Percentiles rank a stretch among this genome's conserved stretches.
phyloP scores from a whole-genome alignment of 768 basidiomycete species.

The Hebeloma cylindrosporum region DNA sequence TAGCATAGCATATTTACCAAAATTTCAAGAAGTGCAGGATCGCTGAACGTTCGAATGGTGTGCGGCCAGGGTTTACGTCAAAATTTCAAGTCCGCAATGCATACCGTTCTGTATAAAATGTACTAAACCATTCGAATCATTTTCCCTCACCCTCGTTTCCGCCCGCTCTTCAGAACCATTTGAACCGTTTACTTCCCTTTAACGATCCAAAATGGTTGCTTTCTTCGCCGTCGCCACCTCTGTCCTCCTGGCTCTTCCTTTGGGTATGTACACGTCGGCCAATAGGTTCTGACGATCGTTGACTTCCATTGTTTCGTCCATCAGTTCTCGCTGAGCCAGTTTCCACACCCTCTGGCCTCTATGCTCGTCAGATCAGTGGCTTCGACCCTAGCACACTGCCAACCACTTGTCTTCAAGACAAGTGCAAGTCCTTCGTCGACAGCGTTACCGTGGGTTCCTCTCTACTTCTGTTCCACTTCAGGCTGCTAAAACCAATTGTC shows the following conservation, averaged over 20 bases:
- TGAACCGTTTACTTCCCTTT: not conserved
- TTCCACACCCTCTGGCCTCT: not conserved
- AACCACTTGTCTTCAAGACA: constrained; percentile 4
- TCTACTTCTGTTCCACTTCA: not conserved
- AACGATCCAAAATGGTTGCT: constrained; percentile 6
- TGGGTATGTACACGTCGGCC: not conserved
- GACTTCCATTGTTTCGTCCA: not conserved
- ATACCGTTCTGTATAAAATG: too few relatives aligned
- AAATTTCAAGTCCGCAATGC: too few relatives aligned
- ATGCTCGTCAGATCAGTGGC: constrained; percentile 13
- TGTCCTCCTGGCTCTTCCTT: not conserved
- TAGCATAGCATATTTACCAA: too few relatives aligned
- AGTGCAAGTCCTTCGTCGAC: constrained; percentile 10
- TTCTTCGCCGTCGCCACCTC: constrained; percentile 4
- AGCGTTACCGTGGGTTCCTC: constrained; percentile 2
- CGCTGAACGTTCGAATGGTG: too few relatives aligned
- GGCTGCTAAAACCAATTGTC: not conserved
- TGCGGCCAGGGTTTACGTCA: too few relatives aligned
- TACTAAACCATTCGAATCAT: too few relatives aligned
- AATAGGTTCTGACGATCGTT: too few relatives aligned
- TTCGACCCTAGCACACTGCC: constrained; percentile 15
- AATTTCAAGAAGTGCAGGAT: too few relatives aligned
- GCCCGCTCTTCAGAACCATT: not conserved
- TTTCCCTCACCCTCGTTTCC: not conserved
- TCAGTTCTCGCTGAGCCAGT: not conserved